Base-by-base conservation (phyloP, 768 basidiomycete genomes). In the Mycena haematopus region DNA sequence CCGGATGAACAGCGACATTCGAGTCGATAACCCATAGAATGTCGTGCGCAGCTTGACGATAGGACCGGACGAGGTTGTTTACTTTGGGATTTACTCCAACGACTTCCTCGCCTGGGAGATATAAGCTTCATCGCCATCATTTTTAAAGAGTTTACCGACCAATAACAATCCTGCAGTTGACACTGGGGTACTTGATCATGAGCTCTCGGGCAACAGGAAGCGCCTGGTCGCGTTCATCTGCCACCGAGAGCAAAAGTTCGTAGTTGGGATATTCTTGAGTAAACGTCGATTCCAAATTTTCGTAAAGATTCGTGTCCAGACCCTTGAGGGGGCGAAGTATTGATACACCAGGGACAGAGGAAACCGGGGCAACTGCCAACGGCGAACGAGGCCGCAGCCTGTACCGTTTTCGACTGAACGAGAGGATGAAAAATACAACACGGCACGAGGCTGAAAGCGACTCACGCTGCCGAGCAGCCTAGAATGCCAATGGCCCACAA, bases 21-120 rank as follows among this genome's bases (percentile, higher is more conserved):
- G 96, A 97, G 75, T 99, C 97, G 52, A 99, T 82, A 31, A 99
- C 91, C 96, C 96, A 99, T 52, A 99, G 78, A 52, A 99, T 91
- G 71, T 99, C 95, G 71, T 97, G 81, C 57, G 82, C 77, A 0
- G 96, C 97, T 71, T 86, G 78, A 47, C 82, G 80, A 74, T 95
- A 98, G 15, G 96, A 84, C 35, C 88, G 87, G 65, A 95, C 82
- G 50, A 99, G 88, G 75, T 99, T 99, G 79, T 98, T 98, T 69
- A 99, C 90, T 81, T 99, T 99, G 0, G 97, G 97, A 69, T 99
- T 99, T 27, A 93, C 88, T 6, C 96, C 96, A 21, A 96, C 90
- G 49, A 83, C 73, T 64, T 92, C 88, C 70, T 93, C 89, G 51
- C 94, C 95, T 95, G 67, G 9, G 22, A 57, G 53, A 47, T 29